phyloP scores from a whole-genome alignment of 2,329 filamentous ascomycete species.

The Fusarium mundagurra region DNA sequence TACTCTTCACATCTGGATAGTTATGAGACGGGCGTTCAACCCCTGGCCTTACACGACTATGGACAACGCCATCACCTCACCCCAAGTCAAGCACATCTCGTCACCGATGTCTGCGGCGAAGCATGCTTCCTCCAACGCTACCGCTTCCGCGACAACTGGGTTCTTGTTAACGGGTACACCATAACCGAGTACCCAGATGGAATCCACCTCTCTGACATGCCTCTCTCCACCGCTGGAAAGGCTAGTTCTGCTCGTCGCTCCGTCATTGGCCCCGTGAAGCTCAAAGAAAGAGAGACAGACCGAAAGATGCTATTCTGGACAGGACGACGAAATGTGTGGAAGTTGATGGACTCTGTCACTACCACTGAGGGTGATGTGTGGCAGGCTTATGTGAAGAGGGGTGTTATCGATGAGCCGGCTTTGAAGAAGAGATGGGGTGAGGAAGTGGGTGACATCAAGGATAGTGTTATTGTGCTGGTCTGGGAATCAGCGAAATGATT shows the following conservation, averaged over 20 bases:
- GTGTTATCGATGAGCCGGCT: conserved; percentile 14
- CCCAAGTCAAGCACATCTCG: conserved; percentile 53
- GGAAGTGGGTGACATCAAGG: conserved; percentile 10
- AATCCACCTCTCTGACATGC: conserved; percentile 42
- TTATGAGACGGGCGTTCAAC: conserved; percentile 53
- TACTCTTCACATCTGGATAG: conserved; percentile 44
- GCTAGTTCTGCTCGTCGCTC: conserved; percentile 16
- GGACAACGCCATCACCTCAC: conserved; percentile 51
- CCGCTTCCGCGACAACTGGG: conserved; percentile 57
- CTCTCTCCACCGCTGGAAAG: conserved; percentile 7
- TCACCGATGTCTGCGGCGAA: conserved; percentile 56
- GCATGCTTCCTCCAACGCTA: conserved; percentile 59
- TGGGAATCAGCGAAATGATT: conserved; percentile 39
- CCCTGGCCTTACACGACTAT: conserved; percentile 54
- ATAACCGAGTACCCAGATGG: conserved; percentile 55
- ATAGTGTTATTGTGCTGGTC: conserved; percentile 43
- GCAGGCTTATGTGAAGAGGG: conserved; percentile 57
- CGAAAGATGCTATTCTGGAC: conserved; percentile 49
- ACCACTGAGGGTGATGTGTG: conserved; percentile 52
- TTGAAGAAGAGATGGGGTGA: conserved; percentile 31
- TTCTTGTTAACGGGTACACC: conserved; percentile 58
- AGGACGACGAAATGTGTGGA: conserved; percentile 52
- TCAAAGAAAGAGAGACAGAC: conserved; percentile 45
- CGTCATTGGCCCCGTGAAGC: conserved; percentile 44
- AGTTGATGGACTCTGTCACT: conserved; percentile 51